phyloP scores from a whole-genome alignment of 1,284 basidiomycete genomes.

The Puccinia triticina region DNA sequence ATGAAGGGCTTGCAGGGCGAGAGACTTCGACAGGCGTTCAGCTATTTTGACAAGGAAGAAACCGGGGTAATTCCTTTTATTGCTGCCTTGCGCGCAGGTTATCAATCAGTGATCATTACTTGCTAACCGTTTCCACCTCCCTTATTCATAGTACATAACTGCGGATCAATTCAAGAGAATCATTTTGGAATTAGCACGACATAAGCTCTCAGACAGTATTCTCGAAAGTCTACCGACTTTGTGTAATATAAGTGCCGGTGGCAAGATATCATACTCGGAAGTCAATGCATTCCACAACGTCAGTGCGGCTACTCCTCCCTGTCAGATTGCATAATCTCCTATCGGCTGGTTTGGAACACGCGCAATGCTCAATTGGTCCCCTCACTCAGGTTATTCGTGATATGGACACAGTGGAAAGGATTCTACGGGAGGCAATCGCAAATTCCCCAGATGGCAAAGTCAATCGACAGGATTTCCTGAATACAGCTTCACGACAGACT shows the following conservation, averaged over 20 bases:
- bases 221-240: slow-evolving; percentile 85
- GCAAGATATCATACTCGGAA: slow-evolving; percentile 89
- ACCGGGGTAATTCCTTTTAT: slow-evolving; percentile 34
- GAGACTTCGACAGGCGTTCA: slow-evolving; percentile 88
- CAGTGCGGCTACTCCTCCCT: slow-evolving; percentile 55
- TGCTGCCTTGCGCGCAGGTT: not conserved
- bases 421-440: slow-evolving; percentile 76
- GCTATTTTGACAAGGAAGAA: slow-evolving; percentile 72
- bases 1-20: slow-evolving; percentile 97
- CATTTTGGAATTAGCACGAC: slow-evolving; percentile 89
- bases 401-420: slow-evolving; percentile 89
- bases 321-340: slow-evolving; percentile 67
- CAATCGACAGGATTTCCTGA: slow-evolving; percentile 63
- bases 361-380: slow-evolving; percentile 34
- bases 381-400: slow-evolving; percentile 65
- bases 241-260: slow-evolving; percentile 80
- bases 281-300: slow-evolving; percentile 95
- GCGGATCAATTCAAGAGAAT: slow-evolving; percentile 91
- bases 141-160: slow-evolving; percentile 76
- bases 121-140: not conserved
- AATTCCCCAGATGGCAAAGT: slow-evolving; percentile 90
- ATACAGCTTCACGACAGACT: slow-evolving; percentile 65
- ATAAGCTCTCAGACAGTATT: slow-evolving; percentile 88
- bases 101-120: not conserved
- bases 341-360: slow-evolving; percentile 19